Conservation (phyloP, 305 asterid genomes). For the Fraxinus albicans region DNA sequence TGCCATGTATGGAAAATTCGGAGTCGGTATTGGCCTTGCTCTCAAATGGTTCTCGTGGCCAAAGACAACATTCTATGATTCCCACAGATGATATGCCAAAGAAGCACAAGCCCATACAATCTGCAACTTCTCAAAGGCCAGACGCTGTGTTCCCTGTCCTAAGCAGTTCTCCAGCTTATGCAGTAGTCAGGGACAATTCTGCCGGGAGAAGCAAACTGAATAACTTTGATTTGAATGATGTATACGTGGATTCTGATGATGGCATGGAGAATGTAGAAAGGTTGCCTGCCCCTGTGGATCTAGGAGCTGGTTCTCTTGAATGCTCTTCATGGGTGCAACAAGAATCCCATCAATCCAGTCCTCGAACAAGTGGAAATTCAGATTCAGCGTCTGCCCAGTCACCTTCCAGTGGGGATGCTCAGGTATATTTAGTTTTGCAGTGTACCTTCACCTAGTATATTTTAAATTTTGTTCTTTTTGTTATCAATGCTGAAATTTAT, state of each 20-base stretch:
- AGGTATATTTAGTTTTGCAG: slow-evolving; percentile 37
- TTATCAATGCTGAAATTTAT: neutral
- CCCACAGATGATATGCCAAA: slow-evolving; percentile 41
- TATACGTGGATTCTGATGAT: slow-evolving; percentile 72
- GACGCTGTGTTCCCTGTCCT: slow-evolving; percentile 37
- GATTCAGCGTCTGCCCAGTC: slow-evolving; percentile 83
- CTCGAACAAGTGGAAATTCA: slow-evolving; percentile 76
- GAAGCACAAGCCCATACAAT: slow-evolving; percentile 32
- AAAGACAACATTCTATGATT: slow-evolving; percentile 33
- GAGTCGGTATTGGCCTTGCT: slow-evolving; percentile 45
- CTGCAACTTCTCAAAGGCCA: slow-evolving; percentile 45
- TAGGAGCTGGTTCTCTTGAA: slow-evolving; percentile 46
- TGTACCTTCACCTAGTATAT: neutral
- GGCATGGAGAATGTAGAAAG: slow-evolving; percentile 63
- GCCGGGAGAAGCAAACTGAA: slow-evolving; percentile 62
- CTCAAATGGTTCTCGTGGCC: slow-evolving; percentile 51
- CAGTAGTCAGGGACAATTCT: slow-evolving; percentile 47
- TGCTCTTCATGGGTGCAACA: slow-evolving; percentile 71
- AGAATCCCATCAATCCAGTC: slow-evolving; percentile 74
- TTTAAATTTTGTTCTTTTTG: neutral
- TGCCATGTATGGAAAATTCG: slow-evolving; percentile 45
- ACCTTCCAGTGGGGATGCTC: slow-evolving; percentile 77
- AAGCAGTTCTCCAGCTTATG: slow-evolving; percentile 45
- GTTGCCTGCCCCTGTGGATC: slow-evolving; percentile 45
- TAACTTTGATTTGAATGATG: slow-evolving; percentile 72